These are phyloP conservation scores for Mycena rebaudengoi DNA, from an alignment of 768 basidiomycete genomes.

Conservation along the genomic window DNA sequence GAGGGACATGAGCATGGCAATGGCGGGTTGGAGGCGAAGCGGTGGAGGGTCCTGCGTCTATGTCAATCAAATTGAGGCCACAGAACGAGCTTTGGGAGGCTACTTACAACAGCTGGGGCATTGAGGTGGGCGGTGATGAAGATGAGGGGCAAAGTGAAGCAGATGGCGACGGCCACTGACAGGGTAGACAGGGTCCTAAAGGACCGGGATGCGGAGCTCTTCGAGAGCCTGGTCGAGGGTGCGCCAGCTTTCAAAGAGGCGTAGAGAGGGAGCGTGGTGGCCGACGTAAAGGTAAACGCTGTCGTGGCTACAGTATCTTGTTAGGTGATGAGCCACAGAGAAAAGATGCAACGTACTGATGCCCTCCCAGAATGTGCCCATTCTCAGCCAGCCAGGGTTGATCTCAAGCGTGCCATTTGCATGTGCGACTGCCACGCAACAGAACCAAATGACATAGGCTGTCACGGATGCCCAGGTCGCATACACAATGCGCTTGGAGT, in stretches of 20 bases:
- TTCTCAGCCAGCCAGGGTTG: constrained; percentile 45
- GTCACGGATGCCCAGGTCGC: constrained; percentile 67
- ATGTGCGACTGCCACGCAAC: constrained; percentile 60
- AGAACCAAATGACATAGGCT: constrained; percentile 70
- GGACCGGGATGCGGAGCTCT: constrained; percentile 58
- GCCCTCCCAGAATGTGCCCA: constrained; percentile 68
- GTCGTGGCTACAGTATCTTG: constrained; percentile 52
- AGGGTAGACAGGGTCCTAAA: constrained; percentile 65
- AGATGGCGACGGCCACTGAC: constrained; percentile 56
- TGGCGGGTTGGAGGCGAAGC: constrained; percentile 41
- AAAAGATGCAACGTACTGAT: constrained; percentile 55
- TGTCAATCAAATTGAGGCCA: constrained; percentile 25
- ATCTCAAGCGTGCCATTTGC: constrained; percentile 51
- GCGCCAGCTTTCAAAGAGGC: constrained; percentile 60
- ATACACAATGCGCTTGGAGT: constrained; percentile 60
- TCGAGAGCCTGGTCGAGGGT: constrained; percentile 48
- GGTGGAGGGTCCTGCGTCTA: constrained; percentile 35
- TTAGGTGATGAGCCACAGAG: neutral
- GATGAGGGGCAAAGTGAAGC: constrained; percentile 65
- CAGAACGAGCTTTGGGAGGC: neutral
- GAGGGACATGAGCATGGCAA: constrained; percentile 54
- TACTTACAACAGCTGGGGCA: constrained; percentile 36
- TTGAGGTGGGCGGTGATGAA: constrained; percentile 60
- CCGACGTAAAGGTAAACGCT: constrained; percentile 72
- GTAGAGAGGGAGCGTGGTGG: constrained; percentile 72